Evolutionary conservation across 495 filamentous ascomycete genomes (phyloP), one percentile per base, ranked within the genome.

Genomic region (Aspergillus sclerotioniger): DNA sequence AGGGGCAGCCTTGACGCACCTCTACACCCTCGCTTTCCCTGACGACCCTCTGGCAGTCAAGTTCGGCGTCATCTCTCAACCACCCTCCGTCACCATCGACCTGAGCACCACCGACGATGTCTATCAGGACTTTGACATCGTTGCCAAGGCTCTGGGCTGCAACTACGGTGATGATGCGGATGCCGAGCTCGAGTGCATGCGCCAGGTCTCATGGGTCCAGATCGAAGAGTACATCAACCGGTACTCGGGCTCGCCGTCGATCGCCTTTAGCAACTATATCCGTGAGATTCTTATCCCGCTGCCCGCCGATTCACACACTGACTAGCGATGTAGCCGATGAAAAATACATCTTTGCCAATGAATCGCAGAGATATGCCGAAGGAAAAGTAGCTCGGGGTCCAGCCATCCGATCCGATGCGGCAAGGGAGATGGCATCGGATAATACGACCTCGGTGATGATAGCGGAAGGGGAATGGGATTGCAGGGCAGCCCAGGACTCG

Each of bases 161-260:
- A 68, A 70, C 33, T 71, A 69, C 61, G 65, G 68, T 9, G 46
- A 59, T 16, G 69, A 76, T 17, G 58, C 68, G 8, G 46, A 59
- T 15, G 67, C 73, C 1, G 47, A 63, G 7, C 63, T 67, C 3
- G 76, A 81, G 2, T 82, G 79, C 55, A 78, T 82, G 77, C 74
- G 71, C 17, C 64, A 67, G 21, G 53, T 80, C n/a, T 65, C 70
- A 16, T 64, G 58, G 56, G 60, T 62, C 0, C 63, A 62, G 44
- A 73, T 82, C 47, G 69, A 74, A 57, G 51, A 67, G 19, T 75
- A 71, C 31, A 57, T 82, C 35, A 64, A 61, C 20, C 61, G 54
- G 10, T 65, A 68, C 39, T 54, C 44, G 32, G 49, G 54, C 69
- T 74, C 16, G 9, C 55, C 56, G 12, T 51, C 29, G 29, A 65